Conservation (phyloP, 2,329 filamentous ascomycete genomes). For the Hawksworthiomyces lignivorus region DNA sequence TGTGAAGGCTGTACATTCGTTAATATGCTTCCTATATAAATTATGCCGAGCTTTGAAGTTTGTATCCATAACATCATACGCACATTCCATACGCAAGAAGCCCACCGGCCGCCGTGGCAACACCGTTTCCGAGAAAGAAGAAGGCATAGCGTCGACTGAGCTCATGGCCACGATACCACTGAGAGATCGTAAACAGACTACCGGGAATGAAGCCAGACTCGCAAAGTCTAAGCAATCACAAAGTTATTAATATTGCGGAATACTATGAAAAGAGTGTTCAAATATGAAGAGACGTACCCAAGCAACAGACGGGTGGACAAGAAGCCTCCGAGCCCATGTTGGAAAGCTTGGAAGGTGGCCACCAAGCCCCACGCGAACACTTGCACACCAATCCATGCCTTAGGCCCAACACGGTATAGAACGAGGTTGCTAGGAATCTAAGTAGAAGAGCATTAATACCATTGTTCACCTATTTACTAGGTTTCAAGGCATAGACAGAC, state of each 20-base stretch:
- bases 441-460: no score
- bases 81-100: slow-evolving; percentile 36
- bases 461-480: no score
- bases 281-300: slow-evolving; percentile 16
- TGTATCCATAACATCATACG: not conserved
- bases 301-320: slow-evolving; percentile 43
- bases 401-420: slow-evolving; percentile 39
- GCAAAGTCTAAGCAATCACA: slow-evolving; percentile 34
- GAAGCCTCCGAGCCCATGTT: slow-evolving; percentile 37
- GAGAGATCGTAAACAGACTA: slow-evolving; percentile 41
- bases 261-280: not conserved
- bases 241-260: not conserved
- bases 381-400: slow-evolving; percentile 46
- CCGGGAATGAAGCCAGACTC: slow-evolving; percentile 51
- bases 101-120: slow-evolving; percentile 35
- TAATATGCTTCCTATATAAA: no score
- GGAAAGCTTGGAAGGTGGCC: slow-evolving; percentile 47
- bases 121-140: slow-evolving; percentile 49
- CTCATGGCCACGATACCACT: slow-evolving; percentile 47
- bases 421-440: slow-evolving; percentile 41
- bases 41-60: no score
- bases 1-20: slow-evolving; percentile 31
- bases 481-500: slow-evolving; percentile 26
- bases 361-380: slow-evolving; percentile 46
- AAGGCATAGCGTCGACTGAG: slow-evolving; percentile 44